Evolutionary conservation across 305 asterid genomes (phyloP).

Genomic region (Solanum chacoense): DNA sequence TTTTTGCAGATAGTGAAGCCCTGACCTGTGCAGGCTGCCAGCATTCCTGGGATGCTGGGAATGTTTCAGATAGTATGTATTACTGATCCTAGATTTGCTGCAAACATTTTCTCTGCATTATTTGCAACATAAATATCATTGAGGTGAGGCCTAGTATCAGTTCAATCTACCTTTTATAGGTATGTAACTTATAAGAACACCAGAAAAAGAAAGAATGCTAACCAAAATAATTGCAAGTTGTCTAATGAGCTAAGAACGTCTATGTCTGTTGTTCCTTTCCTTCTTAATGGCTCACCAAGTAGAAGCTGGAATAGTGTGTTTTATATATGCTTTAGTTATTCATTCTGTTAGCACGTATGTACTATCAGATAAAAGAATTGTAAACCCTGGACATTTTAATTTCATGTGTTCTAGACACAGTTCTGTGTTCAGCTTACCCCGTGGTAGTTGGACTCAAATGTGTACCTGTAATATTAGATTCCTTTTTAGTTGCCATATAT

Average conservation of each 20-base stretch:
- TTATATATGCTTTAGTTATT: neutral
- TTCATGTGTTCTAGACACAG: neutral
- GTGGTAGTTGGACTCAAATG: neutral
- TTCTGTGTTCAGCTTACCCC: neutral
- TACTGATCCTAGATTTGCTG: neutral
- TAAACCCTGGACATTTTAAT: neutral
- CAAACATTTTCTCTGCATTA: neutral
- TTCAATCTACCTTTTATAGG: neutral
- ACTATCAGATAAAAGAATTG: neutral
- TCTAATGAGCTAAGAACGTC: neutral
- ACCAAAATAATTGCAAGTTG: neutral
- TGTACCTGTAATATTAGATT: neutral
- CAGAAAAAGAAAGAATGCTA: neutral
- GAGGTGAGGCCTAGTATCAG: neutral
- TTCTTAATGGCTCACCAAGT: neutral
- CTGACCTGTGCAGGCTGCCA: conserved; percentile 88
- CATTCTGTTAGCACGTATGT: neutral
- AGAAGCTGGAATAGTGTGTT: neutral
- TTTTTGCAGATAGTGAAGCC: conserved; percentile 82
- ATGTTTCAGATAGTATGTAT: conserved; percentile 78
- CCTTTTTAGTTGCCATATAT: neutral
- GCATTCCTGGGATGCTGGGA: conserved; percentile 98
- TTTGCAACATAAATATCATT: neutral
- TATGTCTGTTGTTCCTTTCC: neutral
- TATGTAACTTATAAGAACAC: neutral